These are phyloP conservation scores for Microthlaspi erraticum DNA, from an alignment of 345 rosid species.

Conservation along the genomic window DNA sequence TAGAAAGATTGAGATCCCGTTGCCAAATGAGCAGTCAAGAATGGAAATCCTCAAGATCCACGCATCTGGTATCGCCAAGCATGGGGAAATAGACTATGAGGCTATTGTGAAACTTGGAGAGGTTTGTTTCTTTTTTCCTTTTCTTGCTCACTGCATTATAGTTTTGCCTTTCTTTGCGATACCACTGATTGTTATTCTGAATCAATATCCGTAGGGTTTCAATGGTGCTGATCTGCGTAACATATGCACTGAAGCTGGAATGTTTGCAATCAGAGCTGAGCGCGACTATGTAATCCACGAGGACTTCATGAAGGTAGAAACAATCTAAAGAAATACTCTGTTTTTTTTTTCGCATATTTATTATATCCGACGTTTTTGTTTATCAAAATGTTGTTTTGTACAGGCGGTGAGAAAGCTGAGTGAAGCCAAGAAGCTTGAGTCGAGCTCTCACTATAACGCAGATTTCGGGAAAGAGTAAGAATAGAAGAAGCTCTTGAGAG, in stretches of 20 bases:
- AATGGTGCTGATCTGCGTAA: conserved; percentile 96
- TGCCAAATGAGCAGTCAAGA: conserved; percentile 96
- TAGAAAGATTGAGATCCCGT: conserved; percentile 91
- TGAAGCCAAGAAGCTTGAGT: conserved; percentile 96
- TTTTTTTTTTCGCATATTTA: neutral
- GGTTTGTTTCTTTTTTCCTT: conserved; percentile 39
- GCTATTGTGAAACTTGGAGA: conserved; percentile 94
- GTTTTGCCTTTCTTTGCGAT: neutral
- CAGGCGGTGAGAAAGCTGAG: conserved; percentile 94
- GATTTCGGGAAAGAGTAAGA: conserved; percentile 88
- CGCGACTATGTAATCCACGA: conserved; percentile 95
- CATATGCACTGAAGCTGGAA: conserved; percentile 97
- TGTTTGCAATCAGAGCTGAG: conserved; percentile 94
- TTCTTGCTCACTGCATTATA: neutral
- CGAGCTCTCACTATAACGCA: conserved; percentile 83
- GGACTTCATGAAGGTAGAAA: conserved; percentile 93
- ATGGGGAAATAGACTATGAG: conserved; percentile 94
- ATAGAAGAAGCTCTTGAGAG: neutral
- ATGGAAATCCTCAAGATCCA: conserved; percentile 96
- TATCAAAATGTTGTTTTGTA: conserved; percentile 12
- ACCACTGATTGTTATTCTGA: neutral
- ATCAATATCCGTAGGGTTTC: conserved; percentile 57
- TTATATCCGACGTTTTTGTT: neutral
- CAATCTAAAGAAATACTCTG: neutral
- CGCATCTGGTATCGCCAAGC: conserved; percentile 90